Evolutionary conservation across 495 filamentous ascomycete genomes (phyloP).

Genomic region (Tuber aestivum): DNA sequence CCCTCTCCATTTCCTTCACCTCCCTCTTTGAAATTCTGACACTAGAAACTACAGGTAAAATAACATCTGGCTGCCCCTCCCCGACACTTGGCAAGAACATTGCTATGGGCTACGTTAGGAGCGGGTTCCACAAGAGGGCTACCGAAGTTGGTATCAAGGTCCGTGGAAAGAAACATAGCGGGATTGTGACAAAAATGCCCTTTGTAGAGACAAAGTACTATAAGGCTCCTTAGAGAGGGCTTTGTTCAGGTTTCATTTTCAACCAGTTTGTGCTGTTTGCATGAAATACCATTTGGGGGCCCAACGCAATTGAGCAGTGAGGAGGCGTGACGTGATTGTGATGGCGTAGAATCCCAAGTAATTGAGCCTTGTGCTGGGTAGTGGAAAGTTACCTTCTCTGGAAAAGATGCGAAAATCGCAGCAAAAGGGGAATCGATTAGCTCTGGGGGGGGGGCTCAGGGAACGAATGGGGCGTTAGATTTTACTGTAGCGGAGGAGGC

Average conservation of each 20-base stretch:
- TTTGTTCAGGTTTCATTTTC: background rate
- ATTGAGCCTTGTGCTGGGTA: too few relatives aligned
- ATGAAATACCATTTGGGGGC: background rate
- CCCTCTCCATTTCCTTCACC: constrained; percentile 27
- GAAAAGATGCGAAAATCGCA: too few relatives aligned
- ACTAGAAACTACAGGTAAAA: constrained; percentile 49
- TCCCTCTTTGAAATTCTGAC: constrained; percentile 13
- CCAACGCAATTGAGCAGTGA: background rate
- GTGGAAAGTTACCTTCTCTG: too few relatives aligned
- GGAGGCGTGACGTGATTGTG: background rate
- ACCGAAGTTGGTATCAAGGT: constrained; percentile 77
- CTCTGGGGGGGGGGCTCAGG: too few relatives aligned
- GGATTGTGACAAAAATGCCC: constrained; percentile 83
- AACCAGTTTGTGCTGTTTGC: background rate
- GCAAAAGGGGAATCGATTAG: too few relatives aligned
- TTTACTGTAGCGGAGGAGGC: too few relatives aligned
- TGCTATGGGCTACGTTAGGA: constrained; percentile 89
- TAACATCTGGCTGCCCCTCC: constrained; percentile 86
- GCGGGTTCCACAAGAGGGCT: constrained; percentile 76
- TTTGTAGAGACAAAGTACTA: constrained; percentile 81
- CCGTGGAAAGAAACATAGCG: constrained; percentile 72
- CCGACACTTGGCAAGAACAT: constrained; percentile 82
- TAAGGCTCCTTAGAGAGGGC: constrained; percentile 40
- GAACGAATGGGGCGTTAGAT: too few relatives aligned
- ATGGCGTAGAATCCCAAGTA: too few relatives aligned